These are phyloP conservation scores for Stereum hirsutum DNA, from an alignment of 1,284 basidiomycete species.

Conservation along the genomic window DNA sequence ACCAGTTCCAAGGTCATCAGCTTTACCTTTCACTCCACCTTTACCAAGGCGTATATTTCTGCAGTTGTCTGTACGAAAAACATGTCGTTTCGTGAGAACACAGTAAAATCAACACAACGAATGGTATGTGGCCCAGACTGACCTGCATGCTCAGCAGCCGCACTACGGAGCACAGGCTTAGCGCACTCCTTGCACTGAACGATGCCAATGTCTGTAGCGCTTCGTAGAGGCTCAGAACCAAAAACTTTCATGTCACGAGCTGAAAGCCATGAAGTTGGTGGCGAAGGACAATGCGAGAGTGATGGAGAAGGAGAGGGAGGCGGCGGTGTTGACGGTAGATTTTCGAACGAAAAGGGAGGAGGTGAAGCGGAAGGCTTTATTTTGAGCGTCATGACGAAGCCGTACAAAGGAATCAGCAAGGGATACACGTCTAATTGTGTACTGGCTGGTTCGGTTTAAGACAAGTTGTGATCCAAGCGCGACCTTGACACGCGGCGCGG, in stretches of 20 bases:
- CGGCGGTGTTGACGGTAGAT: constrained; percentile 26
- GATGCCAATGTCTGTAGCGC: constrained; percentile 52
- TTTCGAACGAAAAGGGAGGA: constrained; percentile 51
- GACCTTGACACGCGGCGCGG: no score
- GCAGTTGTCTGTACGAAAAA: constrained; percentile 42
- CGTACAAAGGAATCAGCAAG: constrained; percentile 18
- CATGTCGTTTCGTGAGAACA: background rate
- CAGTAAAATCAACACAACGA: no score
- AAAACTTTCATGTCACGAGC: constrained; percentile 84
- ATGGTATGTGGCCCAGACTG: constrained; percentile 19
- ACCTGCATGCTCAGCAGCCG: constrained; percentile 73
- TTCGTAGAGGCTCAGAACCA: constrained; percentile 58
- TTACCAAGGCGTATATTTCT: constrained; percentile 49
- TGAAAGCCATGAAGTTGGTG: constrained; percentile 76
- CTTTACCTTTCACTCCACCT: constrained; percentile 47
- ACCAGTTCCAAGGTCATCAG: constrained; percentile 12
- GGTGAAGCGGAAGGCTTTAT: constrained; percentile 37
- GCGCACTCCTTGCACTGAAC: constrained; percentile 72
- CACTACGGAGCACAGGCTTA: constrained; percentile 70
- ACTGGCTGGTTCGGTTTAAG: no score
- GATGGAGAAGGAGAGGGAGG: constrained; percentile 23
- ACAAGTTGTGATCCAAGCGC: no score
- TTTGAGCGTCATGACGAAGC: constrained; percentile 44
- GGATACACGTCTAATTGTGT: no score
- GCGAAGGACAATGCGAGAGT: constrained; percentile 31